These are phyloP conservation scores for Carex littledalei DNA, from an alignment of 176 grass and related monocot genomes.

Conservation along the genomic window DNA sequence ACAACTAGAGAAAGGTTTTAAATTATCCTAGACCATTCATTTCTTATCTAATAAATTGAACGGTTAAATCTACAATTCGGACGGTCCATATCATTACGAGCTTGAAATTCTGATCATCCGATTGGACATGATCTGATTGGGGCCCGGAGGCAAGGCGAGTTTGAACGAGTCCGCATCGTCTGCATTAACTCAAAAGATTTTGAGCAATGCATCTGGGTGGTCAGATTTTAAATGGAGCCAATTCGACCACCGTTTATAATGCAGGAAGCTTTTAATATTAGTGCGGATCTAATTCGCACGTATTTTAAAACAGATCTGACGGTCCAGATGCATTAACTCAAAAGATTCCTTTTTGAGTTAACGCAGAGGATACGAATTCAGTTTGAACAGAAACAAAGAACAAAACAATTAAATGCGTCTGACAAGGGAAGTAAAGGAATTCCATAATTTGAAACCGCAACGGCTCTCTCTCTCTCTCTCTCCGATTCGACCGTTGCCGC, in stretches of 20 bases:
- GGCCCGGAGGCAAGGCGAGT: neutral
- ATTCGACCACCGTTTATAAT: too few species aligned
- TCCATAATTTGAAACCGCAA: constrained; percentile 49
- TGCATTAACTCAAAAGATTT: too few species aligned
- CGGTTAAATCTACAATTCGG: neutral
- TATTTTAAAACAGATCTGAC: too few species aligned
- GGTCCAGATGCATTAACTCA: too few species aligned
- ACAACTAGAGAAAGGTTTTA: neutral
- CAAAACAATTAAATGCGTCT: neutral
- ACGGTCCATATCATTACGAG: neutral
- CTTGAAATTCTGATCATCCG: neutral
- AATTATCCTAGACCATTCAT: neutral
- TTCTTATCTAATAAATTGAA: neutral
- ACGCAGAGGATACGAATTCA: too few species aligned
- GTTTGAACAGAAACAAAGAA: neutral
- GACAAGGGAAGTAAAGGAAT: neutral
- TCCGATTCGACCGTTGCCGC: constrained; percentile 40
- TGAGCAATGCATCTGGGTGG: too few species aligned
- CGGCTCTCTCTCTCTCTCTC: constrained; percentile 15
- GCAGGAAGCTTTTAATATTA: too few species aligned
- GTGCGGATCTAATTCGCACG: too few species aligned
- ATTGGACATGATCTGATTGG: neutral
- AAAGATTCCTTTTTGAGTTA: too few species aligned
- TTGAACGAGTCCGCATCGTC: too few species aligned
- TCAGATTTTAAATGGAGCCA: too few species aligned